Evolutionary conservation across 441 rosid genomes (phyloP).

Genomic region (Croton setiger): DNA sequence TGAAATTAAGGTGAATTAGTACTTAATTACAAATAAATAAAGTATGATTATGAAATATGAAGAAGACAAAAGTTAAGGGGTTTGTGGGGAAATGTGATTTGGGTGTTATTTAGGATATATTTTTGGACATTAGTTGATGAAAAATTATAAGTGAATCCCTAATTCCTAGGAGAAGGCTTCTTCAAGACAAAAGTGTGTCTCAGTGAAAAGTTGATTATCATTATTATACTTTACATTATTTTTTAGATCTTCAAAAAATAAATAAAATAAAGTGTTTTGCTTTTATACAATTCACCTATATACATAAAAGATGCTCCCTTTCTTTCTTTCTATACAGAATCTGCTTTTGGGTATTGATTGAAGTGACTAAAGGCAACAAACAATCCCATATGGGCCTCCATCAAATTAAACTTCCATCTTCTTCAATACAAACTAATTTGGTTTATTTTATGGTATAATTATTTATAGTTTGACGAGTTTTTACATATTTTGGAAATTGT

Average conservation of each 20-base stretch:
- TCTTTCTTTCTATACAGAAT: constrained; percentile 22
- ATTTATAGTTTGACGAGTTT: no score
- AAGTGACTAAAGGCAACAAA: constrained; percentile 43
- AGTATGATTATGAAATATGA: not conserved
- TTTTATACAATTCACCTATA: constrained; percentile 39
- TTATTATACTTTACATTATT: constrained; percentile 39
- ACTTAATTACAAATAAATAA: no score
- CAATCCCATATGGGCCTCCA: constrained; percentile 26
- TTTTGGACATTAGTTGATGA: constrained; percentile 29
- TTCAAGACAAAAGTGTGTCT: constrained; percentile 47
- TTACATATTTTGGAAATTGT: no score
- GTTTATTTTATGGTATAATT: no score
- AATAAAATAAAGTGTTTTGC: constrained; percentile 22
- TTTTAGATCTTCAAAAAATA: constrained; percentile 14
- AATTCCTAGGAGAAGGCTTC: constrained; percentile 48
- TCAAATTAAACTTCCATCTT: not conserved
- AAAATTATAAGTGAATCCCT: constrained; percentile 25
- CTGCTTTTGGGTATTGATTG: constrained; percentile 40
- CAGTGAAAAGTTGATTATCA: constrained; percentile 42
- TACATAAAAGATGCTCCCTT: constrained; percentile 32
- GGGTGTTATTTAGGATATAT: constrained; percentile 2
- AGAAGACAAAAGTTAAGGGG: constrained; percentile 30
- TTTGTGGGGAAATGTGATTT: constrained; percentile 9
- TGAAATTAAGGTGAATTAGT: no score
- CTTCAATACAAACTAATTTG: no score